Evolutionary conservation across 2,329 filamentous ascomycete genomes (phyloP).

Genomic region (Pyrenochaeta sp.): DNA sequence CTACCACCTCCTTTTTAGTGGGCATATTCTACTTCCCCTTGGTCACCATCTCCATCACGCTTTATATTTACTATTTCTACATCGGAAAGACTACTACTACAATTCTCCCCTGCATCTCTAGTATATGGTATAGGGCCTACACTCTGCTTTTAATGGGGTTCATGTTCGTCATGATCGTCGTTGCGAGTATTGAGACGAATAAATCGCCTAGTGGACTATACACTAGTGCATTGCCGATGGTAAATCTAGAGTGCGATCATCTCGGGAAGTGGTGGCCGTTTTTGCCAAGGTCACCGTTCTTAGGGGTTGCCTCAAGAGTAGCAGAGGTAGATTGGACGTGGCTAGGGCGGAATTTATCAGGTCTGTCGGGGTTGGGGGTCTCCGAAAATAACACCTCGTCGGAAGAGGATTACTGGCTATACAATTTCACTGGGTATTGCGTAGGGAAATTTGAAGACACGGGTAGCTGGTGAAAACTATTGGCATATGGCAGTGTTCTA

Average conservation of each 20-base stretch:
- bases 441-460: conserved; percentile 5
- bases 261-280: background rate
- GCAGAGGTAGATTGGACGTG: background rate
- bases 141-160: conserved; percentile 11
- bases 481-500: too few species aligned
- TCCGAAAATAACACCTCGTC: background rate
- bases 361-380: background rate
- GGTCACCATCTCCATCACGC: background rate
- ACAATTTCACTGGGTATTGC: conserved; percentile 12
- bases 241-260: background rate
- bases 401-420: conserved; percentile 1
- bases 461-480: background rate
- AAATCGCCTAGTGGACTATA: conserved; percentile 6
- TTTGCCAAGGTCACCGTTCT: background rate
- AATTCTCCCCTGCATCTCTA: conserved; percentile 18
- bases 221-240: background rate
- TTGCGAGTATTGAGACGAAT: conserved; percentile 20
- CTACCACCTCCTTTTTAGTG: conserved; percentile 4
- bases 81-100: conserved; percentile 16
- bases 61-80: conserved; percentile 13
- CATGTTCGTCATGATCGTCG: conserved; percentile 7
- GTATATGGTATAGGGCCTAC: conserved; percentile 22
- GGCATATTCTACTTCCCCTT: background rate
- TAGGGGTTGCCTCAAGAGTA: background rate
- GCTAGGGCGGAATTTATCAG: background rate